Conservation (phyloP, 352 stramenopile species). For the Phytopythium mirpurense region DNA sequence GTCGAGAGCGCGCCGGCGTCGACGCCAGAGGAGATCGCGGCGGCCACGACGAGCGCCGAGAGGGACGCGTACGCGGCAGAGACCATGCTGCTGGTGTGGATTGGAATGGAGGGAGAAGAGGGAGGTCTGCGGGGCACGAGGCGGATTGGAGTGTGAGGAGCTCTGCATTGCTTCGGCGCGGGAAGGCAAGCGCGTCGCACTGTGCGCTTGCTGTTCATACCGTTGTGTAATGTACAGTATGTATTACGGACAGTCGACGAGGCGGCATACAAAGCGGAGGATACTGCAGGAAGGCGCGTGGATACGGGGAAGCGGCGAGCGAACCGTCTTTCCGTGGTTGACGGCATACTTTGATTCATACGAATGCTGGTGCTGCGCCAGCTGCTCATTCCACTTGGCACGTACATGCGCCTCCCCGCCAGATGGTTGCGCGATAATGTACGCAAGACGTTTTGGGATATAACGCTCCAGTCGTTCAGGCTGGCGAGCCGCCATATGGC, state of each 20-base stretch:
- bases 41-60: conserved; percentile 13
- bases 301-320: background rate
- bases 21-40: conserved; percentile 10
- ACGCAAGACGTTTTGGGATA: background rate
- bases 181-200: too few relatives aligned
- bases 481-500: background rate
- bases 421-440: background rate
- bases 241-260: too few relatives aligned
- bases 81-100: conserved; percentile 18
- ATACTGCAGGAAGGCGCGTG: too few relatives aligned
- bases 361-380: background rate
- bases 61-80: conserved; percentile 30
- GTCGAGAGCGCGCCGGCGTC: conserved; percentile 17
- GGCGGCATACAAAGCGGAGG: too few relatives aligned
- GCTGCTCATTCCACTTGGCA: background rate
- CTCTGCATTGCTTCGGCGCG: too few relatives aligned
- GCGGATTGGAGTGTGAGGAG: conserved; percentile 5
- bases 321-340: background rate
- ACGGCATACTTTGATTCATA: background rate
- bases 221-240: too few relatives aligned
- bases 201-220: too few relatives aligned
- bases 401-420: background rate
- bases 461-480: background rate
- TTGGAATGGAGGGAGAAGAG: background rate
- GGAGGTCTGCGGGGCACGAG: background rate